A percentile compares a stretch with the other conserved stretches of the same genome.
phyloP scores from a whole-genome alignment of 192 early-diverging fungal genomes.

The Coemansia sp. region DNA sequence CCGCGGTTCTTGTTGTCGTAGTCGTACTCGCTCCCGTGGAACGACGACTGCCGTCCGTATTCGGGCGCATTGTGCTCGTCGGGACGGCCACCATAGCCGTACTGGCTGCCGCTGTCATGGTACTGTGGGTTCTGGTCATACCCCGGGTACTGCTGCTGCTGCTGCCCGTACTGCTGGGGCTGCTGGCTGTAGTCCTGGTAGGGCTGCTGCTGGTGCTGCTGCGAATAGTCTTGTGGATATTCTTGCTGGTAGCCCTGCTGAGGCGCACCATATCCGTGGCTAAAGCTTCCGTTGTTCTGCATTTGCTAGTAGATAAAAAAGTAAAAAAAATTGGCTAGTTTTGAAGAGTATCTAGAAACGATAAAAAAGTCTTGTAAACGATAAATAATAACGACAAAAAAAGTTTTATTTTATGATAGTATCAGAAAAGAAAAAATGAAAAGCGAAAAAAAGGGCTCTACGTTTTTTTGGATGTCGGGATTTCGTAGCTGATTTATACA shows the following conservation, averaged over 20 bases:
- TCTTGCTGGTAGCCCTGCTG: conserved; percentile 9
- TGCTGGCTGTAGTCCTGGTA: conserved; percentile 7
- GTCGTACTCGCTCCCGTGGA: neutral
- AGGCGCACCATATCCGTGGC: conserved; percentile 16
- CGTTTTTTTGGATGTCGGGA: neutral
- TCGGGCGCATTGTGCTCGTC: conserved; percentile 16
- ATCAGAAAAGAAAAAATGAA: neutral
- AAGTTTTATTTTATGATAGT: no score
- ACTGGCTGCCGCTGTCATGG: conserved; percentile 11
- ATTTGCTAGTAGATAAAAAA: neutral
- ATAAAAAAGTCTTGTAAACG: no score
- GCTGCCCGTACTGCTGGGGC: conserved; percentile 13
- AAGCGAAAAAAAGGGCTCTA: neutral
- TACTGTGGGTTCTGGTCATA: conserved; percentile 12
- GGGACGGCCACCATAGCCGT: conserved; percentile 2
- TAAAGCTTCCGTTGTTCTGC: conserved; percentile 8
- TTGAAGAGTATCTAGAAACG: neutral
- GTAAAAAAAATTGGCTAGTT: conserved; percentile 4
- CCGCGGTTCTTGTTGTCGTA: neutral
- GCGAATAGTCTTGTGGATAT: conserved; percentile 10
- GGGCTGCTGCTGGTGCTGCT: conserved; percentile 7
- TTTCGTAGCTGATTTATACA: neutral
- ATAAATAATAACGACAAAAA: conserved; percentile 2
- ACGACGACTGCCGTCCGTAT: conserved; percentile 2
- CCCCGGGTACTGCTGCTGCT: conserved; percentile 2